These are phyloP conservation scores for Lactarius sanguifluus DNA, from an alignment of 768 basidiomycete species.

Conservation along the genomic window DNA sequence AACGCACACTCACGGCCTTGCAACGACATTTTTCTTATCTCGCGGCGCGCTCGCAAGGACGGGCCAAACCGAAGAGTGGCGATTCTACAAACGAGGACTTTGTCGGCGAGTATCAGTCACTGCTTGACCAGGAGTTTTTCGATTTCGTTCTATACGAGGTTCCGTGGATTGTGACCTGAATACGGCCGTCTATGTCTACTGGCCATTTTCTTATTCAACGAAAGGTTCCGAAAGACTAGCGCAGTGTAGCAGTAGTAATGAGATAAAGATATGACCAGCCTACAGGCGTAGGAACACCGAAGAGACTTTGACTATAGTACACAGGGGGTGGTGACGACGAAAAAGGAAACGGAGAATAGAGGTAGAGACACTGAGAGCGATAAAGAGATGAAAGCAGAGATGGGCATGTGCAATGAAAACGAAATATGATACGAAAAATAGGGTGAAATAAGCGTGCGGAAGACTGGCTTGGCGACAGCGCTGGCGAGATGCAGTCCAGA, in stretches of 20 bases:
- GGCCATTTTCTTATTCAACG: constrained; percentile 23
- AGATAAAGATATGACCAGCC: constrained; percentile 61
- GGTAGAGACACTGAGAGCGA: constrained; percentile 16
- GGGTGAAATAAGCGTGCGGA: constrained; percentile 21
- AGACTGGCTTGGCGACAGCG: constrained; percentile 17
- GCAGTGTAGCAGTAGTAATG: constrained; percentile 29
- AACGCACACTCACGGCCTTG: constrained; percentile 73
- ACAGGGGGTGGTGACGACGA: constrained; percentile 22
- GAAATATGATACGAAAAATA: constrained; percentile 26
- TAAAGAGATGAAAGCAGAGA: constrained; percentile 28
- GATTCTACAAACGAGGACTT: constrained; percentile 60
- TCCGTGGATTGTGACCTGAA: constrained; percentile 77
- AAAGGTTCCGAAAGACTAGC: constrained; percentile 22
- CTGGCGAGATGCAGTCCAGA: constrained; percentile 25
- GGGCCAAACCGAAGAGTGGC: constrained; percentile 45
- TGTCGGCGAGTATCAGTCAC: constrained; percentile 84
- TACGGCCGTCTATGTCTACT: constrained; percentile 21
- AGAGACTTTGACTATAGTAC: constrained; percentile 42
- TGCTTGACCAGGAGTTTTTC: constrained; percentile 95
- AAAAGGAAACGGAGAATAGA: constrained; percentile 15
- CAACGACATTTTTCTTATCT: constrained; percentile 82
- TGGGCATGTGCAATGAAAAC: constrained; percentile 23
- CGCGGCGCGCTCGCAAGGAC: constrained; percentile 58
- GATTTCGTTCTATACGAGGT: constrained; percentile 95
- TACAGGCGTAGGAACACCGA: constrained; percentile 50